Evolutionary conservation across 1,284 basidiomycete species (phyloP), one percentile per base, ranked within the genome.

Genomic region (Irpex rosettiformis): DNA sequence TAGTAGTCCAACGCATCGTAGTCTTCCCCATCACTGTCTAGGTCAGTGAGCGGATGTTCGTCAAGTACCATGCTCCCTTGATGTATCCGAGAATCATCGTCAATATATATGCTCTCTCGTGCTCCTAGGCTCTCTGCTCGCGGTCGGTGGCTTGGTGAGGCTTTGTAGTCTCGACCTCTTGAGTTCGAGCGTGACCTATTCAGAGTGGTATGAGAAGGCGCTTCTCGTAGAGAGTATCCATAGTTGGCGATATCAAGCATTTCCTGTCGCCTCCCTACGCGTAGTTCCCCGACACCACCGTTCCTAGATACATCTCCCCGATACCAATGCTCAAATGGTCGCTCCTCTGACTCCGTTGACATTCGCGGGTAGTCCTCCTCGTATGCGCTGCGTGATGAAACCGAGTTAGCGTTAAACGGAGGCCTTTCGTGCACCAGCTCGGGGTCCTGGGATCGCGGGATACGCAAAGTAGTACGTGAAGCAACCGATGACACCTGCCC

Each of bases 211-310:
- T 63, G 65, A 27, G 61, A 61, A 22, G 66, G 63, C 18, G 70
- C 59, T 22, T 66, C 69, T 13, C 69, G 66, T 11, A 70, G 59
- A 24, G 69, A 66, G 67, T 91, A 86, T 0, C 89, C 89, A 64
- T 88, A 91, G 72, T 85, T 91, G 48, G 89, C 89, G 61, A 91
- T 91, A 66, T 91, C 88, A 56, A 91, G 69, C 89, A 91, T 91
- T 71, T 91, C 89, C 69, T 85, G 77, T 61, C 84, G 78, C 65
- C 79, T 78, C 2, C 83, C 89, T 2, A 91, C 83, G 24, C 86
- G 78, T 57, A 89, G 73, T 69, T 91, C 89, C 49, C 89, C 89
- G 16, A 91, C 89, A 42, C 89, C 89, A 29, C 89, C 89, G 65
- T 91, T 91, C 45, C 89, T 78, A 6, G 88, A 84, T 2, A 89